These are phyloP conservation scores for Erythrobasidium yunnanense DNA, from an alignment of 768 basidiomycete species.

Conservation along the genomic window DNA sequence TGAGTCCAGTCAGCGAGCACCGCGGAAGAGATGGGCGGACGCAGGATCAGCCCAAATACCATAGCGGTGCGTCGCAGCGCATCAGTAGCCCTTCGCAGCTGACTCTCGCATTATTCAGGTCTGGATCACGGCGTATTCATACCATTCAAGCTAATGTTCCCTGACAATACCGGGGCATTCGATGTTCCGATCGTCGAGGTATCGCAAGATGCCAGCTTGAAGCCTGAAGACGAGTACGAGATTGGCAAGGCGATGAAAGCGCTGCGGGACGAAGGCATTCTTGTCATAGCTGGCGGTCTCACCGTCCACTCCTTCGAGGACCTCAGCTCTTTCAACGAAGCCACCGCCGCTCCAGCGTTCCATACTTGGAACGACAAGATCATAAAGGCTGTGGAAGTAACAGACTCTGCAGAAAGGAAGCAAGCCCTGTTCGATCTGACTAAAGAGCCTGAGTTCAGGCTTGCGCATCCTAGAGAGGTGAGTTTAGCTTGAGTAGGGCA, in stretches of 20 bases:
- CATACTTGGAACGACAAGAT: slow-evolving; percentile 56
- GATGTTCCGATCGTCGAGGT: slow-evolving; percentile 58
- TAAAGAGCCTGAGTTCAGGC: slow-evolving; percentile 54
- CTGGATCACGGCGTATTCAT: slow-evolving; percentile 55
- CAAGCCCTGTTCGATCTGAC: slow-evolving; percentile 51
- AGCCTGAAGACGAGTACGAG: slow-evolving; percentile 55
- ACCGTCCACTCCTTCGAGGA: slow-evolving; percentile 53
- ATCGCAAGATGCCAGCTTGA: slow-evolving; percentile 52
- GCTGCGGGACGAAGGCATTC: slow-evolving; percentile 55
- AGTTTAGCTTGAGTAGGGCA: not conserved
- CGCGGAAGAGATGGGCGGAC: slow-evolving; percentile 26
- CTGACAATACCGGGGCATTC: slow-evolving; percentile 41
- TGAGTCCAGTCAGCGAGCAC: not conserved
- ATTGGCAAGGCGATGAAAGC: slow-evolving; percentile 54
- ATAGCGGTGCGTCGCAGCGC: too few species aligned
- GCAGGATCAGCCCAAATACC: not conserved
- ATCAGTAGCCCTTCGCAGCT: too few species aligned
- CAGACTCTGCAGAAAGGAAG: slow-evolving; percentile 48
- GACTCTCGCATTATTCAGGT: too few species aligned
- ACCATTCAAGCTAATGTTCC: slow-evolving; percentile 66
- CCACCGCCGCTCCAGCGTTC: slow-evolving; percentile 37
- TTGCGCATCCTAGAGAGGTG: slow-evolving; percentile 51
- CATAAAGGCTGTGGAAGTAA: slow-evolving; percentile 46
- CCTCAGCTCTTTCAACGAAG: slow-evolving; percentile 7
- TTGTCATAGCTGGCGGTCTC: slow-evolving; percentile 62